phyloP scores from a whole-genome alignment of 2,329 filamentous ascomycete species.

The Cercospora zeina region DNA sequence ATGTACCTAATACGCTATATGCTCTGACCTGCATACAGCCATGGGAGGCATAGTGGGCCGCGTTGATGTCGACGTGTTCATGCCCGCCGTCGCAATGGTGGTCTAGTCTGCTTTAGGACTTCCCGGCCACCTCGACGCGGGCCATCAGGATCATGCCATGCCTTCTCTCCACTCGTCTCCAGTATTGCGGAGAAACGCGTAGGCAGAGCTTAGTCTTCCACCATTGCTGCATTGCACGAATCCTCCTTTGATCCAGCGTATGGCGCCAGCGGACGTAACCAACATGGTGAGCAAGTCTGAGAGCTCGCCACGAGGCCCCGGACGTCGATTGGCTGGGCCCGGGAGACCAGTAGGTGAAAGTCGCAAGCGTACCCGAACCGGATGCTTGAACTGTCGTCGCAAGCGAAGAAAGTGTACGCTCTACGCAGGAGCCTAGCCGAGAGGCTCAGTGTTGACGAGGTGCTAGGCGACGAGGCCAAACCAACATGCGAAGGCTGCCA shows the following conservation, averaged over 20 bases:
- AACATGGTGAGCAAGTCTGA: conserved; percentile 20
- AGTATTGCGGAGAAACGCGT: conserved; percentile 22
- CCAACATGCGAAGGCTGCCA: conserved; percentile 39
- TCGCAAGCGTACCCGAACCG: conserved; percentile 38
- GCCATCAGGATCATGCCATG: conserved; percentile 6
- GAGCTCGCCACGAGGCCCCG: conserved; percentile 11
- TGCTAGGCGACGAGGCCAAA: conserved; percentile 37
- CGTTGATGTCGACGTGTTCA: background rate
- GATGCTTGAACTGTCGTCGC: conserved; percentile 40
- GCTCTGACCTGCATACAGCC: background rate
- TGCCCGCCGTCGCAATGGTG: background rate
- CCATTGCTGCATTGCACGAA: background rate
- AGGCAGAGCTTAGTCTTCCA: background rate
- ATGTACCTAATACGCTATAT: background rate
- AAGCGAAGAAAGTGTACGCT: conserved; percentile 39
- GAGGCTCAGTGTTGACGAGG: background rate
- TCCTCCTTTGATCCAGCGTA: background rate
- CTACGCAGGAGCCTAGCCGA: background rate
- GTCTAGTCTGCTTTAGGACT: conserved; percentile 13
- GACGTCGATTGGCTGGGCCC: conserved; percentile 31
- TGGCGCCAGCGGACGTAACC: conserved; percentile 21
- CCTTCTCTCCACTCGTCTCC: conserved; percentile 13
- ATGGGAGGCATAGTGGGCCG: too few species aligned
- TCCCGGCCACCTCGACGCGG: background rate
- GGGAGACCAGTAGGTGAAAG: conserved; percentile 22